Evolutionary conservation across 2,329 filamentous ascomycete species (phyloP).

Genomic region (Fusarium solani-melongenae): DNA sequence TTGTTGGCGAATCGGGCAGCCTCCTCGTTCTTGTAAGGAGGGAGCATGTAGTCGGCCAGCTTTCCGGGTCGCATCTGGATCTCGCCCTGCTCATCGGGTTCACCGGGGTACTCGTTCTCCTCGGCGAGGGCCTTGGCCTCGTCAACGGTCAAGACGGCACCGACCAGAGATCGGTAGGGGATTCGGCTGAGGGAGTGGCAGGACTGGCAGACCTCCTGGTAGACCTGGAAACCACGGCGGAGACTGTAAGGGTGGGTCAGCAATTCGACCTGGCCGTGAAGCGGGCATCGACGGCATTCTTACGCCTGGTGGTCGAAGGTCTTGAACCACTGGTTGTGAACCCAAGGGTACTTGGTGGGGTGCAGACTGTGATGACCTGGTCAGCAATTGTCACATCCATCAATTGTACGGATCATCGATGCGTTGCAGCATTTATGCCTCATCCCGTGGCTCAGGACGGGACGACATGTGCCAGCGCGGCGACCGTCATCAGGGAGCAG

Average conservation of each 20-base stretch:
- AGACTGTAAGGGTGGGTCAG: conserved; percentile 67
- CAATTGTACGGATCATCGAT: conserved; percentile 24
- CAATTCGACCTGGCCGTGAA: conserved; percentile 16
- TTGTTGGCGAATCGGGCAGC: conserved; percentile 98
- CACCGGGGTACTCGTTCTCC: conserved; percentile 97
- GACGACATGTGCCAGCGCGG: conserved; percentile 2
- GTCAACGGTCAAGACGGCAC: conserved; percentile 92
- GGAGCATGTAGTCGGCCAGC: conserved; percentile 95
- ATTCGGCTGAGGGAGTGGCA: conserved; percentile 97
- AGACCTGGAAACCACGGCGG: conserved; percentile 99
- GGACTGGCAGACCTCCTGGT: conserved; percentile 96
- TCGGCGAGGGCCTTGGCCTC: conserved; percentile 98
- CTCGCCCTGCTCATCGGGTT: conserved; percentile 97
- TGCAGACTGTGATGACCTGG: conserved; percentile 76
- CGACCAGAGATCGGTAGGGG: conserved; percentile 92
- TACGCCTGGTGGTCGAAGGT: conserved; percentile 98
- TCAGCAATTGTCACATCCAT: conserved; percentile 43
- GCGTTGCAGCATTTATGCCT: conserved; percentile 48
- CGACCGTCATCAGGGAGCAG: conserved; percentile 13
- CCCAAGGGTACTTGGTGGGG: conserved; percentile 93
- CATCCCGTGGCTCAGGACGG: conserved; percentile 35
- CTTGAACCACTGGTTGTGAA: conserved; percentile 90
- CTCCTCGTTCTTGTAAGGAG: conserved; percentile 99
- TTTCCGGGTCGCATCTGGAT: conserved; percentile 99
- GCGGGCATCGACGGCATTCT: conserved; percentile 55